Base-by-base conservation (phyloP, 2,329 filamentous ascomycete species). In the Penicillium hesseltinei region DNA sequence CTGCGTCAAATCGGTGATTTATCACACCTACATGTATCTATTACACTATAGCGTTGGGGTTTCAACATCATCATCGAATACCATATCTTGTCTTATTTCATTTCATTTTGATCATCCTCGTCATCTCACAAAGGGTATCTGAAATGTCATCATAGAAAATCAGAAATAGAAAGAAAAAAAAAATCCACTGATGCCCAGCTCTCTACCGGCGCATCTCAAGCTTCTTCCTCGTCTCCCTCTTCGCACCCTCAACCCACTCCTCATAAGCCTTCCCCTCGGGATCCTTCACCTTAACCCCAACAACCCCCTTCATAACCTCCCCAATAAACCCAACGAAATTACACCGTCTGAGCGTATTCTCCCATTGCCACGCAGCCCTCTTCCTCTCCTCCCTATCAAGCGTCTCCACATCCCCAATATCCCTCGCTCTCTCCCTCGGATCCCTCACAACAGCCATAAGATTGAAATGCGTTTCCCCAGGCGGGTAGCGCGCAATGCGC, bases 251-350 rank as follows among this genome's bases (percentile, higher is more conserved):
- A 60, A 97, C 90, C 76, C 91, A 90, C 74, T 91, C 89, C 73
- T 88, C 82, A 73, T 93, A 94, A 13, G 81, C 86, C 13, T 79
- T 59, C 35, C 62, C 63, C 33, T 51, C 83, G 3, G 83, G 79
- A 0, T 84, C 88, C 62, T 88, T 82, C 58, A 81, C 72, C 80
- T 95, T 96, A 60, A 78, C 74, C 62, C 77, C 81, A n/a, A 91
- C 89, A 4, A 97, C 93, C 0, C 87, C 89, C 80, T 94, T 95
- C 66, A 96, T 78, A 59, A 97, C 81, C 79, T 97, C 92, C 13
- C 91, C 92, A 3, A 93, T 89, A 69, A 99, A 97, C 0, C 92
- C 93, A 0, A 99, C 90, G 78, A 99, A 99, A 76, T 99, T 99
- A 75, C 96, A 93, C 67, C 90, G 81, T 59, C 94, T 80, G 69